Evolutionary conservation across 495 filamentous ascomycete species (phyloP), one percentile per base, ranked within the genome.

Genomic region (Cercophora samala): DNA sequence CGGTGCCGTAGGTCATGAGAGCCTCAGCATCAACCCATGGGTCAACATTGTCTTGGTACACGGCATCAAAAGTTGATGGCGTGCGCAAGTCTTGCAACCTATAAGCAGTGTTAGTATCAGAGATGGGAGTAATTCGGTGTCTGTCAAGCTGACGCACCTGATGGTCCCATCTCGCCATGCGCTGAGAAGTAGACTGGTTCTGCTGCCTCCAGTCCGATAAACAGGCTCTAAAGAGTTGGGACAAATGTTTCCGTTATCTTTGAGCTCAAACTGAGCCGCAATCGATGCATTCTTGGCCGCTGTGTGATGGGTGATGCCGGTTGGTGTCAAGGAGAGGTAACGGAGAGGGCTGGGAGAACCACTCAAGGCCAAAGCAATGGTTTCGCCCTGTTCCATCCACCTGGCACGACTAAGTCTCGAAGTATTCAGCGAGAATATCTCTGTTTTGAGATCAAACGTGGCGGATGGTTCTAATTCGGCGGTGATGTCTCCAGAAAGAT

Each of bases 41-140:
- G 18, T 83, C 76, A 26, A 82, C 76, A 54, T 81, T 79, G 62
- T 84, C 81, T 42, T 81, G 79, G 55, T 79, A 84, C 51, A 80
- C 63, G 18, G 66, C 66, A 58, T 81, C 78, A 18, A 75, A 72
- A 0, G 69, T 62, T 0, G 74, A 77, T 0, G 79, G 72, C 0
- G 78, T 77, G 6, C 82, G 75, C 0, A 83, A 66, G 54, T 84
- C 82, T 64, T 80, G 79, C 13, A 84, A 78, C 32, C 77, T 77
- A 62, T 15, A 60, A 0, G 32, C 8, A 0, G 17, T 24, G 51
- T 68, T 42, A 66, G 52, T 62, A 17, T 5, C 11, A 62, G 18
- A 11, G 19, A 8, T 17, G 18, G 63, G 1, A 2, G 0, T 32
- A 5, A 3, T 54, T 17, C 22, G 13, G 4, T 1, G 5, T 22